Base-by-base conservation (phyloP, 75 land plant species). In the Sequoiadendron giganteum region DNA sequence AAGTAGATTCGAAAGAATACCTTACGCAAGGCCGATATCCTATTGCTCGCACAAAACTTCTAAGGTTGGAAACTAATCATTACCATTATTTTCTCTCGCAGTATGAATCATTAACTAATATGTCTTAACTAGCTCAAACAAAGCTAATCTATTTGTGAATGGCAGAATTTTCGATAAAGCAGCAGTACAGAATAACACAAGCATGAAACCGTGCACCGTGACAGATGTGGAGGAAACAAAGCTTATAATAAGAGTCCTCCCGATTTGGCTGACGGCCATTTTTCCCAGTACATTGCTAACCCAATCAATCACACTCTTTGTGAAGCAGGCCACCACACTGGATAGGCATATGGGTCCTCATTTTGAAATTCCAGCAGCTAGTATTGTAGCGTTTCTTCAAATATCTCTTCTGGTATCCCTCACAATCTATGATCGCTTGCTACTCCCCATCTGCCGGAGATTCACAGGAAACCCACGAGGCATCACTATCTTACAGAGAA, bases 151-250 rank as follows among this genome's bases (percentile, higher is more conserved):
- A 8, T 30, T 77, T 56, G 28, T 28, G 84, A 40, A 30, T 77
- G 45, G 83, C 87, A 96, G 95, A 86, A 87, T 92, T 85, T 86
- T 96, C 10, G 90, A 93, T 91, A 93, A 90, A 68, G 97, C 97
- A 18, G 93, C 96, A 9, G 90, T 91, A 16, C 82, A 89, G 56
- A 77, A 70, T 36, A 91, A 87, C 7, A 80, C 28, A 52, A 56
- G 91, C 8, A 93, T 92, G 93, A 84, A n/a, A 40, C 90, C 90
- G 1, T 90, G 94, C 86, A 65, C 94, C 10, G 94, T 93, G 87
- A 92, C 95, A 45, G 93, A 93, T 86, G 95, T 96, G n/a, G 96
- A 96, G 68, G 93, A 96, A 61, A 90, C 93, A 38, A 96, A 96
- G 87, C 90, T 93, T 56, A 87, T 95, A 84, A 10, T 95, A 14